phyloP scores from a whole-genome alignment of 305 asterid species.

The Fraxinus latifolia region DNA sequence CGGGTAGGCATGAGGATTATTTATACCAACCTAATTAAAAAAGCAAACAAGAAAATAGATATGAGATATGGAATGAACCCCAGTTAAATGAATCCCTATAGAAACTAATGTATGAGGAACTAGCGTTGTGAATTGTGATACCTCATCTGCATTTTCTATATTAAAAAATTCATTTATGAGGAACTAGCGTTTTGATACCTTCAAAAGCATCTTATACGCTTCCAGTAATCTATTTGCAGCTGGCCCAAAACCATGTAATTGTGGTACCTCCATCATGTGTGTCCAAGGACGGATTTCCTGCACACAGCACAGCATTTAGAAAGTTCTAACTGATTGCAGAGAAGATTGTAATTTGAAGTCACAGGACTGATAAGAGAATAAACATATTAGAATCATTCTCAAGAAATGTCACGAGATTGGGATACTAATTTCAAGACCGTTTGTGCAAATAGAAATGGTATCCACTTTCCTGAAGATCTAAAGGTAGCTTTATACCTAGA shows the following conservation, averaged over 20 bases:
- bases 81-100: no score
- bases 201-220: conserved; percentile 95
- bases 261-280: conserved; percentile 99
- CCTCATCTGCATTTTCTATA: conserved; percentile 12
- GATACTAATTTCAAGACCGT: background rate
- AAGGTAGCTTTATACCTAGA: background rate
- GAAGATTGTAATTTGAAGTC: background rate
- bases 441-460: background rate
- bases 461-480: background rate
- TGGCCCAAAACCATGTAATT: conserved; percentile 96
- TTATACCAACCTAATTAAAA: background rate
- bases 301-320: conserved; percentile 19
- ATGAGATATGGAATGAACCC: no score
- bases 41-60: background rate
- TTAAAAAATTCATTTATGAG: conserved; percentile 16
- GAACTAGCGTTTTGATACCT: conserved; percentile 45
- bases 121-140: no score
- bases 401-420: background rate
- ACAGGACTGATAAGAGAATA: background rate
- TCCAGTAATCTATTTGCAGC: conserved; percentile 91
- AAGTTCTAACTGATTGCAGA: background rate
- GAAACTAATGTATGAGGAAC: no score
- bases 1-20: background rate
- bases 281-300: conserved; percentile 99
- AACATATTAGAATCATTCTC: background rate